Evolutionary conservation across 441 rosid genomes (phyloP).

Genomic region (Macaranga tanarius): DNA sequence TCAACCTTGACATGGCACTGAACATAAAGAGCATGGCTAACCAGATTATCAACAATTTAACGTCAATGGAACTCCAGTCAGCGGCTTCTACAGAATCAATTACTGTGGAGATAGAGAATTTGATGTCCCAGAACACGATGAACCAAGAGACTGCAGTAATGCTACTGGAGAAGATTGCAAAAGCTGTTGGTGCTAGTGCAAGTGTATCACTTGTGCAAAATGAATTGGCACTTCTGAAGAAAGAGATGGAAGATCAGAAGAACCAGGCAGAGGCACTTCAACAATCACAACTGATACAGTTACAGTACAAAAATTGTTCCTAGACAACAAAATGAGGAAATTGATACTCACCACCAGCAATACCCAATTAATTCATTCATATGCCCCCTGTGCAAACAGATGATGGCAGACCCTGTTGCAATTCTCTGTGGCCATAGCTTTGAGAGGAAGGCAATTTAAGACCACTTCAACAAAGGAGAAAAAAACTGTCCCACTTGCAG

Average conservation of each 20-base stretch:
- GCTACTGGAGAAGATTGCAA: constrained; percentile 43
- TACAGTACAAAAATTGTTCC: constrained; percentile 40
- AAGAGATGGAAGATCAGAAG: constrained; percentile 49
- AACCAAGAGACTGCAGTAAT: constrained; percentile 32
- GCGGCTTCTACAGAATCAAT: constrained; percentile 32
- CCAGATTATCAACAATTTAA: constrained; percentile 28
- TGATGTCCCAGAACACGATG: constrained; percentile 23
- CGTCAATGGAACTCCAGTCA: constrained; percentile 37
- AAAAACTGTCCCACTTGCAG: constrained; percentile 45
- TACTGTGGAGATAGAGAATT: constrained; percentile 39
- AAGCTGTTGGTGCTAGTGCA: constrained; percentile 39
- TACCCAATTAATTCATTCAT: constrained; percentile 37
- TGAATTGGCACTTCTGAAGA: constrained; percentile 44
- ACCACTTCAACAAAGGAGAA: constrained; percentile 37
- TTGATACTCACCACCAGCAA: constrained; percentile 20
- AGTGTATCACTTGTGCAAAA: constrained; percentile 33
- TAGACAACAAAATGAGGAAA: constrained; percentile 29
- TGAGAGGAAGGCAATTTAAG: constrained; percentile 47
- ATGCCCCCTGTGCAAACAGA: constrained; percentile 46
- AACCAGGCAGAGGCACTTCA: constrained; percentile 55
- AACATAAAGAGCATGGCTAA: constrained; percentile 34
- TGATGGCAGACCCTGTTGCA: constrained; percentile 52
- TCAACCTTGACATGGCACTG: constrained; percentile 38
- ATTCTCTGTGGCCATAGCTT: constrained; percentile 52
- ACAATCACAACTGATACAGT: constrained; percentile 41